These are phyloP conservation scores for Gentiana straminea DNA, from an alignment of 257 asterid genomes.

Conservation along the genomic window DNA sequence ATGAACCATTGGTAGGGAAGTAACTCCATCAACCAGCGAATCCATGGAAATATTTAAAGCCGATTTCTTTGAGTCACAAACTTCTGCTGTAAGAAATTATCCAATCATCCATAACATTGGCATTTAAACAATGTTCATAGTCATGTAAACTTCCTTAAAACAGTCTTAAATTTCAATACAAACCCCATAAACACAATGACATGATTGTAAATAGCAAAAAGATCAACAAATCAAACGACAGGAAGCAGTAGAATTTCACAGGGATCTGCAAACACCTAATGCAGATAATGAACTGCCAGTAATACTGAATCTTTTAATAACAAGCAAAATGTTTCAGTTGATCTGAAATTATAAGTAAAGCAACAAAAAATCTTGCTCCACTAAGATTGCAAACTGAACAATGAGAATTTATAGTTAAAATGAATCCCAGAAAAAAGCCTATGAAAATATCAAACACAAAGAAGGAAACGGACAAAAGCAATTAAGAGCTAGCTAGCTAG, in stretches of 20 bases:
- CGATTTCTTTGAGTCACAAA: slow-evolving; percentile 20
- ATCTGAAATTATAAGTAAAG: background rate
- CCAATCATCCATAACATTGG: slow-evolving; percentile 12
- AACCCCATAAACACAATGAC: background rate
- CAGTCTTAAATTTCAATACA: background rate
- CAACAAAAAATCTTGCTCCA: background rate
- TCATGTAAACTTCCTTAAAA: background rate
- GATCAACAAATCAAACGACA: background rate
- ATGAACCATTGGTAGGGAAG: slow-evolving; percentile 41
- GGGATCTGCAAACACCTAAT: slow-evolving; percentile 9
- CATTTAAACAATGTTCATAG: background rate
- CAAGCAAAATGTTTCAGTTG: background rate
- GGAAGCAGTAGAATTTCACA: background rate
- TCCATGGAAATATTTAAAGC: slow-evolving; percentile 39
- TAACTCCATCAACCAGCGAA: slow-evolving; percentile 55
- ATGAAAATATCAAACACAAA: background rate
- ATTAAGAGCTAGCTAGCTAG: background rate
- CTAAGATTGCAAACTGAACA: background rate
- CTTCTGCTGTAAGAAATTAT: slow-evolving; percentile 11
- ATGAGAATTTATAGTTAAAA: background rate
- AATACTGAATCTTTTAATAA: no score
- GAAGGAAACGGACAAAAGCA: background rate
- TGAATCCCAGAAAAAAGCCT: slow-evolving; percentile 8
- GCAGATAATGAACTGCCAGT: background rate
- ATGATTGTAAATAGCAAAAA: background rate